A percentile compares a stretch with the other conserved stretches of the same genome.
Evolutionary conservation across 192 early-diverging fungal genomes (phyloP).

Genomic region (Coemansia sp.): DNA sequence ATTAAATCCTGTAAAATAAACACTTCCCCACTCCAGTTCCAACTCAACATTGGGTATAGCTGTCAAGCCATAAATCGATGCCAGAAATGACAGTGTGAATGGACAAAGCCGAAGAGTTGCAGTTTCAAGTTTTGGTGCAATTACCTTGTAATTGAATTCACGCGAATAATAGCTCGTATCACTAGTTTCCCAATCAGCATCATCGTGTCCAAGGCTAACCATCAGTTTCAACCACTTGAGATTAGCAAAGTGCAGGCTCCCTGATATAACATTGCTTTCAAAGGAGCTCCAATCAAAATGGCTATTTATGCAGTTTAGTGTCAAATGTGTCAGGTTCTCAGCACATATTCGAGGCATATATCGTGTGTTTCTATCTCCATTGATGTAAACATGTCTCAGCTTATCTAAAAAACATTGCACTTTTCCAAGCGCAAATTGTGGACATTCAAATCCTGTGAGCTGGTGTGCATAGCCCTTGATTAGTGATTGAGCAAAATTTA

Average conservation of each 20-base stretch:
- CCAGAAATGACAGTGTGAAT: too few relatives aligned
- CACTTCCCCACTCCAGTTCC: neutral
- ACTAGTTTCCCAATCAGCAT: neutral
- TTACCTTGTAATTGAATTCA: neutral
- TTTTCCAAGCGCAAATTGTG: neutral
- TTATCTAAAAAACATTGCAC: neutral
- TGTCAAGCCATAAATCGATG: too few relatives aligned
- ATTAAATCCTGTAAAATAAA: neutral
- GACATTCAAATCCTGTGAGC: neutral
- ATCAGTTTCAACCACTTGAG: neutral
- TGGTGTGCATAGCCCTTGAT: neutral
- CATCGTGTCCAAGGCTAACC: too few relatives aligned
- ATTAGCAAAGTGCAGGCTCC: neutral
- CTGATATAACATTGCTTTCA: neutral
- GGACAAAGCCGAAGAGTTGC: too few relatives aligned
- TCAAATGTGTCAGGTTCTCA: neutral
- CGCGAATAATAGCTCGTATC: neutral
- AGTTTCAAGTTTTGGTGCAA: slow-evolving; percentile 7
- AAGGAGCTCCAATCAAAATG: slow-evolving; percentile 2
- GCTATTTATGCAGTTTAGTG: neutral
- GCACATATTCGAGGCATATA: neutral
- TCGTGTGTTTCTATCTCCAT: neutral
- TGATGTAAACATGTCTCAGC: neutral
- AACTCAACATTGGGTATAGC: neutral
- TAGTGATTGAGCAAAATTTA: neutral